These are phyloP conservation scores for Ophiostoma montium DNA, from an alignment of 2,329 filamentous ascomycete genomes.

Conservation along the genomic window DNA sequence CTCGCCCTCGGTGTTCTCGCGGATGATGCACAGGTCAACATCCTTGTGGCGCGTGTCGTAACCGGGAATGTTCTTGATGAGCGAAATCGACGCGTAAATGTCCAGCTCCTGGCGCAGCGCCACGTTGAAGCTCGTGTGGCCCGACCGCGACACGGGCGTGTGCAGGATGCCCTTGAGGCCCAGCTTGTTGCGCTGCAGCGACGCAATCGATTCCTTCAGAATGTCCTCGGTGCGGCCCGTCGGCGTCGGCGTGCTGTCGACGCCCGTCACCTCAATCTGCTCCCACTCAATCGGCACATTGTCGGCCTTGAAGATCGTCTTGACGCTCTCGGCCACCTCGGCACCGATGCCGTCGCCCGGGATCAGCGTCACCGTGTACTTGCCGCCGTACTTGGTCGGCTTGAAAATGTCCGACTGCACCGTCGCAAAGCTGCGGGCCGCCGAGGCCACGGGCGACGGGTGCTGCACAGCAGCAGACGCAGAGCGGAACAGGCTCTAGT, in stretches of 20 bases:
- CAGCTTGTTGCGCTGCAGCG: conserved; percentile 95
- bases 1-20: conserved; percentile 99
- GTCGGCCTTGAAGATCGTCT: conserved; percentile 99
- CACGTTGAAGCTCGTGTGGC: conserved; percentile 99
- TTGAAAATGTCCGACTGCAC: conserved; percentile 95
- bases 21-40: conserved; percentile 98
- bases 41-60: conserved; percentile 95
- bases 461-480: conserved; percentile 29
- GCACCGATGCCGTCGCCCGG: conserved; percentile 97
- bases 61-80: conserved; percentile 99
- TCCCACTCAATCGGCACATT: conserved; percentile 99
- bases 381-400: conserved; percentile 96
- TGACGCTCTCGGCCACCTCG: conserved; percentile 94
- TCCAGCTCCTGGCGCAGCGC: conserved; percentile 97
- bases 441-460: conserved; percentile 9
- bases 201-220: conserved; percentile 90
- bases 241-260: conserved; percentile 60
- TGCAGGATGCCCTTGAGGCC: conserved; percentile 98
- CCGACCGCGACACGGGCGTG: conserved; percentile 90
- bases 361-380: conserved; percentile 97
- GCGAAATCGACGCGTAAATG: conserved; percentile 94
- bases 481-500: conserved; percentile 37
- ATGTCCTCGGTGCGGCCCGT: conserved; percentile 78
- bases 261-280: conserved; percentile 87
- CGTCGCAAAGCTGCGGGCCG: conserved; percentile 55